Conservation (phyloP, 2,329 filamentous ascomycete genomes). For the Pestalotiopsis sp. region DNA sequence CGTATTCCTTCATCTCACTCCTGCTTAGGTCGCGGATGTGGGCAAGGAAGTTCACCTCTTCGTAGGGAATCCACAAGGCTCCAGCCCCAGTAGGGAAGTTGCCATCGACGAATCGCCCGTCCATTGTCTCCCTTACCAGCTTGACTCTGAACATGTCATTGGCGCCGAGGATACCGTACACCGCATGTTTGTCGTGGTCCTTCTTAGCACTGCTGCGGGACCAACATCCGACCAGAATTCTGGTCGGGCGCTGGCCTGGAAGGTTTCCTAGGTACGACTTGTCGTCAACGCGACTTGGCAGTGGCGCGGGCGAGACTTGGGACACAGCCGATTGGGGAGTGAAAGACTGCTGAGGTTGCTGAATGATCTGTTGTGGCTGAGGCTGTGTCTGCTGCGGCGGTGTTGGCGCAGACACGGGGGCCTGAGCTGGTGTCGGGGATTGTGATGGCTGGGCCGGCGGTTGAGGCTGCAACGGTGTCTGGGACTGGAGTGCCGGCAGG, state of each 20-base stretch:
- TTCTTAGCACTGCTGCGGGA: slow-evolving; percentile 51
- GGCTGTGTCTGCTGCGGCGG: slow-evolving; percentile 1
- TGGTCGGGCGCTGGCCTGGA: slow-evolving; percentile 56
- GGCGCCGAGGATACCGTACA: slow-evolving; percentile 63
- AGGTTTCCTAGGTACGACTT: slow-evolving; percentile 34
- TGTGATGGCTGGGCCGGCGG: background rate
- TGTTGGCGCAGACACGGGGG: background rate
- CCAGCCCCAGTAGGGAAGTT: slow-evolving; percentile 65
- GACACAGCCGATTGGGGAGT: background rate
- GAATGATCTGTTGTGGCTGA: slow-evolving; percentile 1
- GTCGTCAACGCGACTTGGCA: background rate
- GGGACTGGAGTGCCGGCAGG: slow-evolving; percentile 13
- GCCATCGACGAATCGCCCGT: slow-evolving; percentile 59
- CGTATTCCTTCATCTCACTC: slow-evolving; percentile 65
- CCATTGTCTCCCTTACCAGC: slow-evolving; percentile 61
- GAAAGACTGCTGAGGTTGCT: background rate
- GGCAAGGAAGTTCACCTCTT: slow-evolving; percentile 61
- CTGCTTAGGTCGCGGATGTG: slow-evolving; percentile 55
- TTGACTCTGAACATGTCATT: slow-evolving; percentile 70
- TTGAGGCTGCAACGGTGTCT: background rate
- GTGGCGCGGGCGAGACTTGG: background rate
- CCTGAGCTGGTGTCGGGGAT: background rate
- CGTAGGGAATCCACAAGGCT: slow-evolving; percentile 64
- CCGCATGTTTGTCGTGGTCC: slow-evolving; percentile 58
- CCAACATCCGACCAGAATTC: slow-evolving; percentile 64